A percentile compares a stretch with the other conserved stretches of the same genome.
phyloP scores from a whole-genome alignment of 805 yeast species.

The Lipomyces starkeyi region DNA sequence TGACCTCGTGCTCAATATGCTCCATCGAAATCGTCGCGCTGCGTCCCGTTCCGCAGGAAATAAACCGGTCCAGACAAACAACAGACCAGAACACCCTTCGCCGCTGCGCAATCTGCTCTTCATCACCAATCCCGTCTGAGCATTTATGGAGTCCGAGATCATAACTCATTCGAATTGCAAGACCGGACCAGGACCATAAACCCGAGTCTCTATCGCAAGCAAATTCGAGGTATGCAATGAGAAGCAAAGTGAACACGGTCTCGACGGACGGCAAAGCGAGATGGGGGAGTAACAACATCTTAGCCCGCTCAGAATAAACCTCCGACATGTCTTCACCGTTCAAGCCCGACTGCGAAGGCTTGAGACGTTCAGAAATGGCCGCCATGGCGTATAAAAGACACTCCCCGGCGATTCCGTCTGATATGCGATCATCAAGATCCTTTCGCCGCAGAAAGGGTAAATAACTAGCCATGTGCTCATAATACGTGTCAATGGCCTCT shows the following conservation, averaged over 20 bases:
- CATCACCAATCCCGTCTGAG: slow-evolving; percentile 9
- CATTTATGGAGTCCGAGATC: slow-evolving; percentile 43
- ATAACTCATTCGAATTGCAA: slow-evolving; percentile 44
- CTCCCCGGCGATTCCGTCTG: slow-evolving; percentile 39
- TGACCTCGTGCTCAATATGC: slow-evolving; percentile 39
- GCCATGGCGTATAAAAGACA: slow-evolving; percentile 42
- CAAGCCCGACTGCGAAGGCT: slow-evolving; percentile 3
- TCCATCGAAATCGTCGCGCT: slow-evolving; percentile 37
- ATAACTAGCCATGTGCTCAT: slow-evolving; percentile 36
- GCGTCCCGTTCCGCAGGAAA: slow-evolving; percentile 43
- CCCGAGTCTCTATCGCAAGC: slow-evolving; percentile 43
- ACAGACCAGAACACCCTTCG: slow-evolving; percentile 43
- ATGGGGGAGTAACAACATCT: slow-evolving; percentile 40
- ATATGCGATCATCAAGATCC: slow-evolving; percentile 35
- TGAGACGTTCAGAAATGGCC: slow-evolving; percentile 38
- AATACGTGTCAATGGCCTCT: slow-evolving; percentile 31
- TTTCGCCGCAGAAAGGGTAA: slow-evolving; percentile 40
- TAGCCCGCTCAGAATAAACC: slow-evolving; percentile 41
- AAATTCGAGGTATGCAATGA: slow-evolving; percentile 43
- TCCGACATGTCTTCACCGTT: slow-evolving; percentile 33
- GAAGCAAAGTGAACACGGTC: slow-evolving; percentile 41
- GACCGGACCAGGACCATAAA: slow-evolving; percentile 44
- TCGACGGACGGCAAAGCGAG: slow-evolving; percentile 42
- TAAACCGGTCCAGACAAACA: slow-evolving; percentile 41
- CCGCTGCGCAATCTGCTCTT: slow-evolving; percentile 31